Base-by-base conservation (phyloP, 805 yeast genomes). In the Candida maesae region DNA sequence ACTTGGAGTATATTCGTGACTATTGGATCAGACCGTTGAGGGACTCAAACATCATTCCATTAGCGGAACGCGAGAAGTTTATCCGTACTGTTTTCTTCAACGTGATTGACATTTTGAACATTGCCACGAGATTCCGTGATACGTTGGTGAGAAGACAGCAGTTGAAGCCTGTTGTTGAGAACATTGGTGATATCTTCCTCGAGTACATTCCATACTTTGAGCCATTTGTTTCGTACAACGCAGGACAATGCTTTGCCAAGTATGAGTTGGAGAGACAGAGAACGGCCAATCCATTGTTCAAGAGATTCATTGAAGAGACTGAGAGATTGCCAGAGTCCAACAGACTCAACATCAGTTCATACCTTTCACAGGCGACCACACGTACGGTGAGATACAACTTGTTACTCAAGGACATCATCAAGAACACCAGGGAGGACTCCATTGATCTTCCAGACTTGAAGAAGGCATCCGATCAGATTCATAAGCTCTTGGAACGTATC, bases 321-420 rank as follows among this genome's bases (percentile, higher is more conserved):
- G 95, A 86, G 53, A 78, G 87, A 55, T 70, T 84, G 49, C 87
- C 87, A 4, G 96, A 86, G 67, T 78, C 88, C 27, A 76, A 95
- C 55, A 86, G 89, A 64, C 78, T 91, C 45, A 97, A 95, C 63
- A 80, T 93, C 39, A 85, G 91, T 19, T 93, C 98, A 0, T 93
- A 89, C 56, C 71, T 93, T 49, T 87, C 96, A 6, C 95, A 91
- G 57, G 97, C 98, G 38, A 90, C 95, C 2, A 89, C 96, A 13
- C 77, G 99, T 60, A 89, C 96, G 24, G 98, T 97, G 9, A 73
- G 98, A 51, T 93, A 93, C 64, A 96, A 95, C 49, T 67, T 93
- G 36, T 70, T 93, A 42, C 70, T 91, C 17, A 81, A 78, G 42
- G 93, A 91, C 35, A 85, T 93, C 26, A 69, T 87, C 49, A 91